Conservation (phyloP, 176 grass and related monocot species). For the Rhynchospora breviuscula region DNA sequence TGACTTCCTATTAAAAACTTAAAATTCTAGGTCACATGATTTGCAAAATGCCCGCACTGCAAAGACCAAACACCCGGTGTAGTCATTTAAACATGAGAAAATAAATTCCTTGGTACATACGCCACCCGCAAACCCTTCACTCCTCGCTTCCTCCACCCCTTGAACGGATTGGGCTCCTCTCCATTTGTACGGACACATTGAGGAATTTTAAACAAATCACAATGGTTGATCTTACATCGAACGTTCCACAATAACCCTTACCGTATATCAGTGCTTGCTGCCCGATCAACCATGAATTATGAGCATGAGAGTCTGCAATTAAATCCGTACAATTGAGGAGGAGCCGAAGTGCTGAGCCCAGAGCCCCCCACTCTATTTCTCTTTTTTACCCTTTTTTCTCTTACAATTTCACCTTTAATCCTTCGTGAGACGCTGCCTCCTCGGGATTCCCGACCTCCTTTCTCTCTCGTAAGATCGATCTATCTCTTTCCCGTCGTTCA, state of each 20-base stretch:
- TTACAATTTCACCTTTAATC: not conserved
- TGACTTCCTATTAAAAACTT: not conserved
- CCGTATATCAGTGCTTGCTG: no score
- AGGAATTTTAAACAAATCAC: no score
- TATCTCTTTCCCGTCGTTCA: not conserved
- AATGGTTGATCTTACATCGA: no score
- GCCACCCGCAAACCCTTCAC: slow-evolving; percentile 6
- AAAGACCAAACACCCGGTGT: not conserved
- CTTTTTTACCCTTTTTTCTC: not conserved
- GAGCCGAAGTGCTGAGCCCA: not conserved
- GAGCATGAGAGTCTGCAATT: no score
- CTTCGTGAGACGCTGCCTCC: not conserved
- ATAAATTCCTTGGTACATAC: slow-evolving; percentile 17
- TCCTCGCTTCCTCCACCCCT: not conserved
- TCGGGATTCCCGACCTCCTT: not conserved
- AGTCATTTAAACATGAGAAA: not conserved
- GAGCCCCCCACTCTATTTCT: not conserved
- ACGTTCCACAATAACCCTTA: no score
- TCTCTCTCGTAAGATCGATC: not conserved
- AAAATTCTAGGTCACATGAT: no score
- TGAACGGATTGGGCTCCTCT: no score
- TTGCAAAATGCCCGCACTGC: not conserved
- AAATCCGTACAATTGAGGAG: no score
- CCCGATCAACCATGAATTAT: no score
- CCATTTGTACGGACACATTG: no score